Conservation (phyloP, 129 eudicot species). For the Lactuca sativa region DNA sequence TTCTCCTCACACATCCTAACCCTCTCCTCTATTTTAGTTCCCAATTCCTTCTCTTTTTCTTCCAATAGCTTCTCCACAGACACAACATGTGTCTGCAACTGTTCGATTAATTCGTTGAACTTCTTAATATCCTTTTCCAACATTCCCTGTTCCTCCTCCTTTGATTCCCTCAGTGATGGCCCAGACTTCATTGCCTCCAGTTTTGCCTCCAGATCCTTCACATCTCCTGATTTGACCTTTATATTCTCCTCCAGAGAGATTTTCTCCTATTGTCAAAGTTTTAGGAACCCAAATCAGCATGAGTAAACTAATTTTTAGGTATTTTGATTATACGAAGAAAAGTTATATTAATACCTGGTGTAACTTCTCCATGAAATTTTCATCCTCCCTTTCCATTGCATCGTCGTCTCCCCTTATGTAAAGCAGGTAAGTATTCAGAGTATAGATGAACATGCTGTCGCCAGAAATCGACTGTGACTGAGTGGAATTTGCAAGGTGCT, state of each 20-base stretch:
- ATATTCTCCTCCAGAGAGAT: conserved; percentile 35
- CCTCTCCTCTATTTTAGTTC: conserved; percentile 49
- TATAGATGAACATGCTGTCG: conserved; percentile 31
- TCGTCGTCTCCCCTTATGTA: conserved; percentile 78
- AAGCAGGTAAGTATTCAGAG: conserved; percentile 42
- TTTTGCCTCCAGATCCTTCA: conserved; percentile 47
- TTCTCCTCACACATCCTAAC: conserved; percentile 60
- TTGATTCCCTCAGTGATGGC: conserved; percentile 53
- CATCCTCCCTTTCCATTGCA: conserved; percentile 48
- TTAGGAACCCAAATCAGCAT: conserved; percentile 7
- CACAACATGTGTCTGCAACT: conserved; percentile 35
- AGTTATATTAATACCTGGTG: conserved; percentile 12
- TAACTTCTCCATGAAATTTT: conserved; percentile 35
- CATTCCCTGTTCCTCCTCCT: conserved; percentile 50
- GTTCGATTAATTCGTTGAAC: conserved; percentile 55
- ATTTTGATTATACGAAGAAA: not conserved
- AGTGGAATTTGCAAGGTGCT: conserved; percentile 30
- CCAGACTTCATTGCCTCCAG: conserved; percentile 51
- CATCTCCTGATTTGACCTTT: conserved; percentile 15
- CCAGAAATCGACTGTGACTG: conserved; percentile 13
- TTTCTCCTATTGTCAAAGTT: conserved; percentile 33
- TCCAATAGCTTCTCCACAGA: conserved; percentile 46
- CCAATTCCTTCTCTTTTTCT: conserved; percentile 68
- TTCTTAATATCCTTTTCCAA: conserved; percentile 64
- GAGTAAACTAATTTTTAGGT: not conserved